Conservation (phyloP, 2,329 filamentous ascomycete species). For the Raffaelea arxii region DNA sequence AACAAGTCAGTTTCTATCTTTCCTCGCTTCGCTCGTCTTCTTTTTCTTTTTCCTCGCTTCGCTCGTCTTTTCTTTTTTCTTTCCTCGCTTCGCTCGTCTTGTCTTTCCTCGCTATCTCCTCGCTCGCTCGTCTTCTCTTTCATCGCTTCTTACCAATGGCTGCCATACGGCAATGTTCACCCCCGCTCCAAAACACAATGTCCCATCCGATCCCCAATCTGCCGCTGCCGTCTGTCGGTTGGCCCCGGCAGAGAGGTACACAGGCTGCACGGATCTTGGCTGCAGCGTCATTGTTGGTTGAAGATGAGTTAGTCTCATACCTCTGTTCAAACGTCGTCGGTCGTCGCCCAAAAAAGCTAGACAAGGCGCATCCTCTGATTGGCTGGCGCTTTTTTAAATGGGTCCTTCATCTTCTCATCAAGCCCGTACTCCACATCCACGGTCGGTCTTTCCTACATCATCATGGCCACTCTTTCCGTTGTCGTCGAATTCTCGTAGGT, state of each 20-base stretch:
- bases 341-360: not conserved
- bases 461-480: slow-evolving; percentile 3
- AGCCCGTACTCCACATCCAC: no score
- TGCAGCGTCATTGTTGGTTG: no score
- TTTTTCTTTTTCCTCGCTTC: no score
- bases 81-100: no score
- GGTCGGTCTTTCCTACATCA: no score
- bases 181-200: slow-evolving; percentile 83
- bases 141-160: slow-evolving; percentile 46
- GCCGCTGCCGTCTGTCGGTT: slow-evolving; percentile 85
- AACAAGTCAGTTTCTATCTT: not conserved
- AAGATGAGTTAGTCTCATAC: no score
- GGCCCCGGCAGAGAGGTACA: slow-evolving; percentile 67
- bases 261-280: slow-evolving; percentile 19
- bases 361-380: slow-evolving; percentile 9
- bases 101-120: not conserved
- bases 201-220: slow-evolving; percentile 68
- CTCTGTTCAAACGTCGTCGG: no score
- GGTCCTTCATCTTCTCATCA: no score
- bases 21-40: no score
- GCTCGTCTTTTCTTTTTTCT: no score
- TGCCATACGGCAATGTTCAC: slow-evolving; percentile 84
- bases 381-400: no score
- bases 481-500: slow-evolving; percentile 10
- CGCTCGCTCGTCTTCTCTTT: not conserved